A percentile compares a stretch with the other conserved stretches of the same genome.
Conservation (phyloP, 164 flowering plant species). For the Taxillus chinensis region DNA sequence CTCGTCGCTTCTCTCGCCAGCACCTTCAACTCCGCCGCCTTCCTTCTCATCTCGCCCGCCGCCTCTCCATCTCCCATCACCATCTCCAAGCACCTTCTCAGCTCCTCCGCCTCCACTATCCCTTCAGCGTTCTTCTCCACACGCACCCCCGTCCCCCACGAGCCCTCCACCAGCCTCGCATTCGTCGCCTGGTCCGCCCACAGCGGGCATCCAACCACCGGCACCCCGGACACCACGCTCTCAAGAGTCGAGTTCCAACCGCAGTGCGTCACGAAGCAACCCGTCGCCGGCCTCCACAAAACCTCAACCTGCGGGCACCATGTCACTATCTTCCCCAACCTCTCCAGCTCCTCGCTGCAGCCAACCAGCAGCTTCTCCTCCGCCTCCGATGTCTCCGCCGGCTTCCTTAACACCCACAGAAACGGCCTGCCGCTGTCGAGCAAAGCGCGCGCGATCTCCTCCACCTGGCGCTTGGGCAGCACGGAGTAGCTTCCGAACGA, state of each 20-base stretch:
- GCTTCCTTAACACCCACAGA: slow-evolving; percentile 22
- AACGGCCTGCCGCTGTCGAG: slow-evolving; percentile 8
- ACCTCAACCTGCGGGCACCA: slow-evolving; percentile 62
- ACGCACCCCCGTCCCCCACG: slow-evolving; percentile 43
- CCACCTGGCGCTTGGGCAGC: slow-evolving; percentile 8
- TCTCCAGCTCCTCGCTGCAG: slow-evolving; percentile 1
- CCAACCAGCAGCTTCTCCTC: slow-evolving; percentile 4
- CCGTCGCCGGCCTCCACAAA: slow-evolving; percentile 30
- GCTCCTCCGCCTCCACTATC: slow-evolving; percentile 31
- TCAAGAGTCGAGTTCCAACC: slow-evolving; percentile 51
- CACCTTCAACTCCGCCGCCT: slow-evolving; percentile 27
- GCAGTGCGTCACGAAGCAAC: slow-evolving; percentile 48
- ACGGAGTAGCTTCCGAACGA: slow-evolving; percentile 28
- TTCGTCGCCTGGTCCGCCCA: slow-evolving; percentile 52
- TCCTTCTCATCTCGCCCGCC: slow-evolving; percentile 26
- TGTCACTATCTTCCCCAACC: slow-evolving; percentile 28
- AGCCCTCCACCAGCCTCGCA: slow-evolving; percentile 47
- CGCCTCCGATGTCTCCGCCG: background rate
- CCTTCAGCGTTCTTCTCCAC: slow-evolving; percentile 19
- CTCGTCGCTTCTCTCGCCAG: slow-evolving; percentile 27
- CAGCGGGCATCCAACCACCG: slow-evolving; percentile 43
- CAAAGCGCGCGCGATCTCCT: slow-evolving; percentile 16
- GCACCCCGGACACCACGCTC: slow-evolving; percentile 40
- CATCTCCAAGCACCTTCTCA: slow-evolving; percentile 35
- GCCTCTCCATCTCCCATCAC: slow-evolving; percentile 38